These are phyloP conservation scores for Cladophialophora carrionii DNA, from an alignment of 2,329 filamentous ascomycete genomes.

Conservation along the genomic window DNA sequence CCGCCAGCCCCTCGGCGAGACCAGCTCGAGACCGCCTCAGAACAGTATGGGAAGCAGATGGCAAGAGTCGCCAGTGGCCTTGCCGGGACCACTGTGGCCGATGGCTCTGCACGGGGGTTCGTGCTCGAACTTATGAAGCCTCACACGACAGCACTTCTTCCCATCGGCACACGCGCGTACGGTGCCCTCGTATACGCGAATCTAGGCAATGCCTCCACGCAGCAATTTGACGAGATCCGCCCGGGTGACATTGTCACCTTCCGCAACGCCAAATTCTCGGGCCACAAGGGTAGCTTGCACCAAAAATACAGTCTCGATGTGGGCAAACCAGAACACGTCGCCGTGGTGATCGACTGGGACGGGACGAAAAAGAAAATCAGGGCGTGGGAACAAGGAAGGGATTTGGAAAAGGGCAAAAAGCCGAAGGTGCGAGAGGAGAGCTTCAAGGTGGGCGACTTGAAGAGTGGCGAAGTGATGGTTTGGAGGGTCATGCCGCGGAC, in stretches of 20 bases:
- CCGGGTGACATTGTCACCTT: constrained; percentile 90
- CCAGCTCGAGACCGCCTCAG: constrained; percentile 84
- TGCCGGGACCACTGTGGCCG: constrained; percentile 72
- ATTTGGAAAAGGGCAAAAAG: constrained; percentile 89
- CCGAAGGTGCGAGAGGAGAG: constrained; percentile 93
- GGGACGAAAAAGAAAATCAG: constrained; percentile 97
- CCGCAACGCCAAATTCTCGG: constrained; percentile 91
- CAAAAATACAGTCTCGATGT: constrained; percentile 89
- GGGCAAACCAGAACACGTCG: constrained; percentile 86
- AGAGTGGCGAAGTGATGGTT: constrained; percentile 93
- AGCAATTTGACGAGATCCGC: constrained; percentile 89
- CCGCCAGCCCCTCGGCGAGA: constrained; percentile 84
- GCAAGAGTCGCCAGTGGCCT: constrained; percentile 72
- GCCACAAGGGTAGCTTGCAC: constrained; percentile 93
- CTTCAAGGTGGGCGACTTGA: constrained; percentile 88
- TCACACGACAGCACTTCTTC: constrained; percentile 72
- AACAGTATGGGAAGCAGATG: constrained; percentile 78
- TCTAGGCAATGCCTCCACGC: constrained; percentile 87
- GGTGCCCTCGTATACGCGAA: constrained; percentile 94
- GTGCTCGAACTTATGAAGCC: constrained; percentile 78
- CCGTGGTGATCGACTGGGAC: constrained; percentile 92
- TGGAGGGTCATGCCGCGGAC: constrained; percentile 91
- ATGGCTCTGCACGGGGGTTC: constrained; percentile 77
- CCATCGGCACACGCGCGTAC: constrained; percentile 86
- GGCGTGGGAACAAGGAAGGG: constrained; percentile 91